A percentile compares a stretch with the other conserved stretches of the same genome.
phyloP scores from a whole-genome alignment of 2,329 filamentous ascomycete species.

The Penicillium sp. region DNA sequence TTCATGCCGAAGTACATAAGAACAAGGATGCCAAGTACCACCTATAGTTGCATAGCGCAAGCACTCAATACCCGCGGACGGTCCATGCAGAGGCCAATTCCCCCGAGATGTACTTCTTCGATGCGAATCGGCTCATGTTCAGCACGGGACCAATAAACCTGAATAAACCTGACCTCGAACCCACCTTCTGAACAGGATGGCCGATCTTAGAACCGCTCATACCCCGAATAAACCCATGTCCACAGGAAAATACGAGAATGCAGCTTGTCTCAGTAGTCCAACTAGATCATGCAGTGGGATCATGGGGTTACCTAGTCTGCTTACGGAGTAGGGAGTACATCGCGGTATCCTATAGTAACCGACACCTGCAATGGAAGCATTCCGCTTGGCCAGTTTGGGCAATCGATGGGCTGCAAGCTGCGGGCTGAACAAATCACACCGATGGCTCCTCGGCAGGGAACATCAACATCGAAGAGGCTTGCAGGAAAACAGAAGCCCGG shows the following conservation, averaged over 20 bases:
- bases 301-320: neutral
- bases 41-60: neutral
- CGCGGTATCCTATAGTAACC: neutral
- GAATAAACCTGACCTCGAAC: neutral
- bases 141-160: neutral
- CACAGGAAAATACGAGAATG: conserved; percentile 3
- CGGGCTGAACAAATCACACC: neutral
- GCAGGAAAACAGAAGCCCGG: neutral
- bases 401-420: neutral
- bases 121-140: neutral
- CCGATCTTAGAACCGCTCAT: neutral
- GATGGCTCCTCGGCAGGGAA: neutral
- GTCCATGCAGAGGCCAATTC: neutral
- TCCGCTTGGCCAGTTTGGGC: conserved; percentile 15
- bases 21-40: neutral
- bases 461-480: neutral
- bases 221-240: neutral
- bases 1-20: neutral
- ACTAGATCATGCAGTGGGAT: conserved; percentile 8
- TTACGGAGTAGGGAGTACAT: neutral
- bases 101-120: neutral
- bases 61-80: neutral
- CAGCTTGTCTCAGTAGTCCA: neutral
- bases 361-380: conserved; percentile 10
- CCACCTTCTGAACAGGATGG: neutral